Base-by-base conservation (phyloP, 257 asterid genomes). In the Solanum medicagineum region DNA sequence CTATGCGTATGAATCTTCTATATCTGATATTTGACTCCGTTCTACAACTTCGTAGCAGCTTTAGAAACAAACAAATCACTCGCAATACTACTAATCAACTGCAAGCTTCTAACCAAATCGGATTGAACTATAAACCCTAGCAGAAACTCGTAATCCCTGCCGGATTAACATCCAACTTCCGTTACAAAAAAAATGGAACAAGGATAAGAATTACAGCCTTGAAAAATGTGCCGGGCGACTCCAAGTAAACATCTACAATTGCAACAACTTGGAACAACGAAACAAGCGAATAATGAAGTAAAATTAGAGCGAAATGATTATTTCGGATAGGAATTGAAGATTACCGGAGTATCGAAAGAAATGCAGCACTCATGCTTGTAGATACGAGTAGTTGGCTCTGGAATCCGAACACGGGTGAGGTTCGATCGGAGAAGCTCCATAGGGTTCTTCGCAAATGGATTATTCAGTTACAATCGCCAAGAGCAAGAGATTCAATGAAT, bases 351-450 rank as follows among this genome's bases (percentile, higher is more conserved):
- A 82, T 95, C 98, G 85, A 90, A 97, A 8, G 99, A 94, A 85
- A 97, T 89, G 95, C 99, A 97, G 87, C 99, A 97, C 75, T 97
- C 99, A 1, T 94, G 94, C 88, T 97, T 97, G 94, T 92, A 97
- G 89, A 97, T 91, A 87, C 98, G 98, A 92, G 89, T 93, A 57
- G 98, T 97, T 0, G 99, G 99, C 89, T 93, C 99, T 20, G 99
- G 99, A 75, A 95, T 97, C 63, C 99, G 95, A 83, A 97, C 99
- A 1, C 95, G 95, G 9, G 94, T 86, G 83, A 97, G 97, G 89
- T 94, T 89, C 88, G 96, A 92, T 86, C 98, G 98, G 40, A 97
- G 97, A 86, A 93, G 88, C 91, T 95, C 99, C 99, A 97, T 97
- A 26, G 82, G 85, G 81, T 40, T 86, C 53, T 8, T 66, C 22